A percentile compares a stretch with the other conserved stretches of the same genome.
These are phyloP conservation scores for Fusarium foetens DNA, from an alignment of 2,329 filamentous ascomycete species.

Conservation along the genomic window DNA sequence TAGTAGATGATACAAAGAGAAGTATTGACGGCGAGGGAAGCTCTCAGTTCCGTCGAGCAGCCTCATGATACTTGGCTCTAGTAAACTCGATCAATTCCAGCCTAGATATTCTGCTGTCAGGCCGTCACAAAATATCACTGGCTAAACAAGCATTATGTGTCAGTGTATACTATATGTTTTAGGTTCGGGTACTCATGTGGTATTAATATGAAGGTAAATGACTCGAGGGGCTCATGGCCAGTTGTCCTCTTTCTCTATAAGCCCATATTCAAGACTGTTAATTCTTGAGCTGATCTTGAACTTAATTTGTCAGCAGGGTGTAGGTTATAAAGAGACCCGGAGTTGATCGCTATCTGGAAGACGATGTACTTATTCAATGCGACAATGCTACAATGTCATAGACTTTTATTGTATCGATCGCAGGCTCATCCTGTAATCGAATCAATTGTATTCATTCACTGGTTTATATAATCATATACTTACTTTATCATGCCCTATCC, in stretches of 20 bases:
- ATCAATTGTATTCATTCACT: background rate
- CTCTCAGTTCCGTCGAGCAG: constrained; percentile 16
- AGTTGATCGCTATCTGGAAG: background rate
- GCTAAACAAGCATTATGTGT: background rate
- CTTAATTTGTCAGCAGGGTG: background rate
- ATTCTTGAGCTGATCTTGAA: too few species aligned
- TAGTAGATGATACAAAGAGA: constrained; percentile 44
- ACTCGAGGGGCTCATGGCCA: background rate
- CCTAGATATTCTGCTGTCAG: background rate
- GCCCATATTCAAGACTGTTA: background rate
- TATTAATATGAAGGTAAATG: background rate
- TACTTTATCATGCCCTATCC: background rate
- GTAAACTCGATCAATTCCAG: background rate
- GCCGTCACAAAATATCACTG: background rate
- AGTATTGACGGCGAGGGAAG: constrained; percentile 30
- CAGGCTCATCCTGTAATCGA: background rate
- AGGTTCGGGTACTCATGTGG: background rate
- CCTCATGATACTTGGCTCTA: background rate
- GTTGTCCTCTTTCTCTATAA: background rate
- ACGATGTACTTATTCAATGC: background rate
- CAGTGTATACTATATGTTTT: background rate
- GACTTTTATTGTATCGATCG: background rate
- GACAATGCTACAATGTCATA: too few species aligned
- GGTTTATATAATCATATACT: background rate
- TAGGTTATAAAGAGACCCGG: too few species aligned